A percentile compares a stretch with the other conserved stretches of the same genome.
These are phyloP conservation scores for Suillus subalutaceus DNA, from an alignment of 768 basidiomycete genomes.

Conservation along the genomic window DNA sequence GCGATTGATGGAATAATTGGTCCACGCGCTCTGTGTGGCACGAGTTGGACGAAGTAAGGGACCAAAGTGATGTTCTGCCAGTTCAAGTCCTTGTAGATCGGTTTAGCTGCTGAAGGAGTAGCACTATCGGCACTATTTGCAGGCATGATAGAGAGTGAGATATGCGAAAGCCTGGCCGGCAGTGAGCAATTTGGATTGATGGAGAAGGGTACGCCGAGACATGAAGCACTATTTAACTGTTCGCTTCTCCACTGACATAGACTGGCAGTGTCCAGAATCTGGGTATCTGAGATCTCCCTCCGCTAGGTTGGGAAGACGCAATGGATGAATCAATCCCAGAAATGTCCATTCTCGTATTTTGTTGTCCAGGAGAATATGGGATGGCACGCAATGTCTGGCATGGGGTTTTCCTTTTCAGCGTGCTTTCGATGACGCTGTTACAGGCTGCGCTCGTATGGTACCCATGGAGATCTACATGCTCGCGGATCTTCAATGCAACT, in stretches of 20 bases:
- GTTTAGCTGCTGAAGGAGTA: background rate
- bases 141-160: background rate
- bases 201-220: background rate
- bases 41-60: slow-evolving; percentile 15
- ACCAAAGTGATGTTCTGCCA: slow-evolving; percentile 2
- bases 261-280: background rate
- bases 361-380: background rate
- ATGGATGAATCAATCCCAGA: background rate
- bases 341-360: background rate
- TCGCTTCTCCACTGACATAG: background rate
- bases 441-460: background rate
- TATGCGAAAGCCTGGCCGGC: background rate
- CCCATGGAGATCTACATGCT: background rate
- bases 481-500: background rate
- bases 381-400: background rate
- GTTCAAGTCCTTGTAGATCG: background rate
- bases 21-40: slow-evolving; percentile 10
- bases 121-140: background rate
- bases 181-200: background rate
- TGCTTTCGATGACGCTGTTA: background rate
- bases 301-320: background rate
- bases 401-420: background rate
- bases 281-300: background rate
- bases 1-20: slow-evolving; percentile 13
- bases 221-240: background rate